Evolutionary conservation across 768 basidiomycete species (phyloP), one percentile per base, ranked within the genome.

Genomic region (Pulveroboletus ravenelii): DNA sequence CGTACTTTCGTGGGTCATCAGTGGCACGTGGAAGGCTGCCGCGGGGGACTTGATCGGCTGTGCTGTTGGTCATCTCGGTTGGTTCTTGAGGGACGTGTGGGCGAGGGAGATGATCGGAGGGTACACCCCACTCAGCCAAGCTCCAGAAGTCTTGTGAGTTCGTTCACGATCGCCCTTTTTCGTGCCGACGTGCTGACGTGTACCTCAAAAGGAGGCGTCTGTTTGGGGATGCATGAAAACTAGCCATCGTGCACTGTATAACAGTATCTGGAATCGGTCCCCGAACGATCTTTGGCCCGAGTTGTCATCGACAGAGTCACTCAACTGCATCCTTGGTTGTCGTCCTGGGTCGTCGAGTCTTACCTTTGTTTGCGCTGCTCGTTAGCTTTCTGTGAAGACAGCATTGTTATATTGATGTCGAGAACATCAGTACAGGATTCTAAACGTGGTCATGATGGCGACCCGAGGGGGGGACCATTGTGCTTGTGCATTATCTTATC

Each of bases 31-130:
- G 88, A 81, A 78, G 57, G 90, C 88, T 18, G 88, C 91, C 0
- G 82, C 86, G 0, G 85, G 85, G 5, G 88, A 92, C 62, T 72
- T 94, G 15, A 73, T 89, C 14, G 92, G 93, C 2, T 90, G 92
- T 62, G 84, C 84, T 0, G 92, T 94, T 0, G 93, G 92, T 1
- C 89, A 93, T 62, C 70, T 91, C 17, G 85, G 85, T 10, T 90
- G 87, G 87, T 90, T 90, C 67, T 58, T 91, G 62, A 73, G 87
- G 38, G 89, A 93, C 54, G 90, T 91, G 0, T 92, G 90, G 89
- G 78, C 80, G n/a, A 72, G 89, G 49, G 89, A 93, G 69, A 89
- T 92, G 85, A 67, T 83, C 2, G 90, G 89, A 13, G 87, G 88
- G 1, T 75, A 76, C 52, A 83, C 81, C 0, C 62, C 85, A 20